Percentiles rank a stretch among this genome's conserved stretches.
Evolutionary conservation across 805 yeast species (phyloP).

Genomic region (Candida pseudofarinosa): DNA sequence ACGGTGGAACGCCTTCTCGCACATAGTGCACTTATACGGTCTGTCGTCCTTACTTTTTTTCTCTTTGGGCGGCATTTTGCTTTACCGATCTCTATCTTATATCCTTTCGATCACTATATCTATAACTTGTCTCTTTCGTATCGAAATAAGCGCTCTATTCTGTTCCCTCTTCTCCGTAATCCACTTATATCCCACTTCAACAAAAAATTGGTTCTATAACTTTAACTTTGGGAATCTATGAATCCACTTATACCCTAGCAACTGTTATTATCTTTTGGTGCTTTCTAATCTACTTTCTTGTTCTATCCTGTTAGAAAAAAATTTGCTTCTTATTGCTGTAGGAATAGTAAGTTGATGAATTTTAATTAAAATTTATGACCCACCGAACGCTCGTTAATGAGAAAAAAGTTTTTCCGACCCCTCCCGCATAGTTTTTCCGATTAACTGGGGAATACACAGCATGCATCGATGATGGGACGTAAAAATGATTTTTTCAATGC

Average conservation of each 20-base stretch:
- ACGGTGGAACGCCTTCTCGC: conserved; percentile 83
- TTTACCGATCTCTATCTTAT: neutral
- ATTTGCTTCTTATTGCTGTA: neutral
- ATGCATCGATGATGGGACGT: too few relatives aligned
- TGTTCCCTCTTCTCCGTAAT: neutral
- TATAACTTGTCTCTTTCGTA: neutral
- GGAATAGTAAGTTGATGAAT: neutral
- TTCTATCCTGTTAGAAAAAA: neutral
- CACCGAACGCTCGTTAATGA: neutral
- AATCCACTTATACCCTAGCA: too few relatives aligned
- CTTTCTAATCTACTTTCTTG: neutral
- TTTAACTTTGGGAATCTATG: too few relatives aligned
- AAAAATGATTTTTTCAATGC: conserved; percentile 7
- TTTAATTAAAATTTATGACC: neutral
- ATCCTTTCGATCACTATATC: neutral
- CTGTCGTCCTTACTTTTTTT: conserved; percentile 35
- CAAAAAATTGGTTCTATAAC: too few relatives aligned
- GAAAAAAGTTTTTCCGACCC: conserved; percentile 7
- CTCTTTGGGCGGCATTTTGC: conserved; percentile 7
- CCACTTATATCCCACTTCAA: too few relatives aligned
- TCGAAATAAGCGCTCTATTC: too few relatives aligned
- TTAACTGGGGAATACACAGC: conserved; percentile 3
- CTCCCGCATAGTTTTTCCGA: conserved; percentile 5
- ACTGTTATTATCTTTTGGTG: too few relatives aligned
- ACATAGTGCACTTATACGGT: conserved; percentile 82